Conservation (phyloP, 1,139 yeast genomes). For the Candida neerlandica region DNA sequence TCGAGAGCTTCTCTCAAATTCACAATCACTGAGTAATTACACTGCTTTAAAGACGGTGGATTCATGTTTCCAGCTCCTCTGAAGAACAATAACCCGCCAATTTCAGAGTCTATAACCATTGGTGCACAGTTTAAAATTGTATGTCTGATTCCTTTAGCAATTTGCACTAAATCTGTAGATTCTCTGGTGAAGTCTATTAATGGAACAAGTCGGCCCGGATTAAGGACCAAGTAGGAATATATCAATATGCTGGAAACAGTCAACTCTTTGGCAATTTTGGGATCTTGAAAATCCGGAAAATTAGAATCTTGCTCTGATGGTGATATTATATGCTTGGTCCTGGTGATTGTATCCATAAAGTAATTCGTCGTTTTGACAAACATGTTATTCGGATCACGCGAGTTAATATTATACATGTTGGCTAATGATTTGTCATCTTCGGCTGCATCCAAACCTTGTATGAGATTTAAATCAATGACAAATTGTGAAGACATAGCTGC, state of each 20-base stretch:
- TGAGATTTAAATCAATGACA: constrained; percentile 8
- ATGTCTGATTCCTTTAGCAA: constrained; percentile 22
- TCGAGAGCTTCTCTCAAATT: constrained; percentile 17
- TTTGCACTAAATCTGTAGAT: constrained; percentile 23
- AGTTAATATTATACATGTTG: neutral
- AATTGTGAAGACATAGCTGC: constrained; percentile 19
- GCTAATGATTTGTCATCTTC: neutral
- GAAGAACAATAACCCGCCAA: constrained; percentile 19
- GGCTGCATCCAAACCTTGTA: constrained; percentile 3
- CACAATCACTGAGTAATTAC: constrained; percentile 21
- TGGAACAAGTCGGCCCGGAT: constrained; percentile 34
- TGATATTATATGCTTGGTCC: constrained; percentile 8
- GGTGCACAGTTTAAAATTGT: constrained; percentile 19
- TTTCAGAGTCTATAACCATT: constrained; percentile 17
- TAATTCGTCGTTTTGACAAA: constrained; percentile 24
- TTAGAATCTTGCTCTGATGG: neutral
- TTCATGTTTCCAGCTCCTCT: constrained; percentile 10
- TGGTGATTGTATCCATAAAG: constrained; percentile 22
- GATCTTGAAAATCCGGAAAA: constrained; percentile 7
- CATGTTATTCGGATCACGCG: constrained; percentile 7
- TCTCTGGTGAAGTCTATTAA: constrained; percentile 23
- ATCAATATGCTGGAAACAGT: constrained; percentile 26
- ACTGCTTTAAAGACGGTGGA: constrained; percentile 12
- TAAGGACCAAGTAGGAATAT: constrained; percentile 32
- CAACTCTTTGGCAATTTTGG: constrained; percentile 23